Base-by-base conservation (phyloP, 176 grass and related monocot species). In the Ensete ventricosum region DNA sequence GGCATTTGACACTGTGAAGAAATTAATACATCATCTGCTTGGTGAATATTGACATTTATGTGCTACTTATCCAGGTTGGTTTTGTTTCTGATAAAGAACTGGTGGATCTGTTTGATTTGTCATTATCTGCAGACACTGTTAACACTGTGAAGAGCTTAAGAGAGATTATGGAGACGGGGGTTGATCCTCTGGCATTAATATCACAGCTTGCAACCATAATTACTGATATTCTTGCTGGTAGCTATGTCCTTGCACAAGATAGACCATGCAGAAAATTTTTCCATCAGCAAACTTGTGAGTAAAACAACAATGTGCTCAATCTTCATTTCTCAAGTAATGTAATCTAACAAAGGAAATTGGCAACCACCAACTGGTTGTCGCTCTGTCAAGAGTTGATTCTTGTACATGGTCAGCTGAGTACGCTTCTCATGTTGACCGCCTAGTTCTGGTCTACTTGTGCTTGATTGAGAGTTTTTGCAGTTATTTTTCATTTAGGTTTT, bases 121-220 rank as follows among this genome's bases (percentile, higher is more conserved):
- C 93, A 53, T 79, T 97, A 66, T 92, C 89, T 25, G 87, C 89
- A 13, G 87, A 92, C 71, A 97, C 90, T 17, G 88, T 86, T 64
- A 90, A 90, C 71, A 97, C 90, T 23, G 90, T 97, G 69, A 93
- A 88, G 77, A 86, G 73, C 52, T 76, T 93, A 75, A 80, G 93
- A 85, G 93, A 87, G 68, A 83, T 97, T 54, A 92, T 86, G 81
- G 93, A 90, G 77, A 84, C 93, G 5, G 93, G 90, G 29, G 89
- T 93, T 64, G 93, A 97, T 59, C 93, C 93, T 67, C 84, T 88
- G 53, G 90, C 88, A 14, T 82, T 97, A 67, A 97, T 97, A 87
- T 90, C 90, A 80, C 93, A 93, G 79, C 90, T 97, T 74, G 90
- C 90, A 60, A 93, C 90, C n/a, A 86, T 93, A 84, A 93, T 97